Evolutionary conservation across 129 eudicot genomes (phyloP).

Genomic region (carrot (Daucus carota)): DH1_v3.0 NC_030388.2:24306001-24306500

Average conservation of each 20-base stretch:
- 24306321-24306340: background rate
- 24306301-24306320: background rate
- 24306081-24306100: background rate
- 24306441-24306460: slow-evolving; percentile 10
- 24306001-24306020: background rate
- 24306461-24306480: slow-evolving; percentile 95
- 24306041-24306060: background rate
- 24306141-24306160: background rate
- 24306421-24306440: background rate
- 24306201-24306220: background rate
- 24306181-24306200: background rate
- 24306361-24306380: background rate
- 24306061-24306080: background rate
- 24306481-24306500: slow-evolving; percentile 73
- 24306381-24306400: background rate
- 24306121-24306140: background rate
- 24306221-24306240: background rate
- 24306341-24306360: background rate
- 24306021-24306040: background rate
- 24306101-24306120: background rate
- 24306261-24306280: background rate
- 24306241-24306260: background rate
- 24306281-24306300: background rate
- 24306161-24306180: background rate
- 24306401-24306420: background rate